phyloP scores from a whole-genome alignment of 345 rosid genomes.

The Noccaea caerulescens region DNA sequence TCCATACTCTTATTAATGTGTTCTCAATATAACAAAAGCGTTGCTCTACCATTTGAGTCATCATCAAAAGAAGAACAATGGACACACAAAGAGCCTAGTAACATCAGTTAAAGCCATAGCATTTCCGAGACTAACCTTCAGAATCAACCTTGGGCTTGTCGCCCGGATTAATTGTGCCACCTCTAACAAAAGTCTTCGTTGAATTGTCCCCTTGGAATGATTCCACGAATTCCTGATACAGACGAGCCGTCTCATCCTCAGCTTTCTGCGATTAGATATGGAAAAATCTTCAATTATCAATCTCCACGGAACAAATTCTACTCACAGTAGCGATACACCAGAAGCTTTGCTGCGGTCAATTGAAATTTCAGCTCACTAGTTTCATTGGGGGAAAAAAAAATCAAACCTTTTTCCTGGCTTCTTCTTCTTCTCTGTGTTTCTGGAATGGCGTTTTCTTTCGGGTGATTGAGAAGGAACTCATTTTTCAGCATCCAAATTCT shows the following conservation, averaged over 20 bases:
- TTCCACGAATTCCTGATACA: constrained; percentile 91
- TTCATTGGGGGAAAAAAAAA: not conserved
- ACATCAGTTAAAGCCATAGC: constrained; percentile 6
- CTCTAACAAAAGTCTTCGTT: constrained; percentile 90
- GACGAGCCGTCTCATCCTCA: constrained; percentile 93
- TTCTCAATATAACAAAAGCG: constrained; percentile 56
- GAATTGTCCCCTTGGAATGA: constrained; percentile 84
- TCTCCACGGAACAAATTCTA: not conserved
- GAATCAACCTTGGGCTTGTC: constrained; percentile 66
- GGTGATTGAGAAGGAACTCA: constrained; percentile 94
- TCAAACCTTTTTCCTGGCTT: constrained; percentile 87
- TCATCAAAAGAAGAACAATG: constrained; percentile 44
- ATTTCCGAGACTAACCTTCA: constrained; percentile 67
- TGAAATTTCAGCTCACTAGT: too few species aligned
- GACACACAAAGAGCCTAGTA: constrained; percentile 25
- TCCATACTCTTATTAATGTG: constrained; percentile 90
- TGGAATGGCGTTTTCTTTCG: constrained; percentile 96
- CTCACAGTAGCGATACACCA: too few species aligned
- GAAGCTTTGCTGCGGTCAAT: too few species aligned
- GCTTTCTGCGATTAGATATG: constrained; percentile 57
- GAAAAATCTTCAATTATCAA: not conserved
- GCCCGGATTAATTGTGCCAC: constrained; percentile 84
- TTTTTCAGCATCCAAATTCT: constrained; percentile 41
- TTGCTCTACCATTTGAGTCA: constrained; percentile 58
- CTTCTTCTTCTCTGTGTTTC: constrained; percentile 98